Percentiles rank a stretch among this genome's conserved stretches.
These are phyloP conservation scores for Kalanchoe fedtschenkoi DNA, from an alignment of 164 flowering plant species.

Conservation along the genomic window DNA sequence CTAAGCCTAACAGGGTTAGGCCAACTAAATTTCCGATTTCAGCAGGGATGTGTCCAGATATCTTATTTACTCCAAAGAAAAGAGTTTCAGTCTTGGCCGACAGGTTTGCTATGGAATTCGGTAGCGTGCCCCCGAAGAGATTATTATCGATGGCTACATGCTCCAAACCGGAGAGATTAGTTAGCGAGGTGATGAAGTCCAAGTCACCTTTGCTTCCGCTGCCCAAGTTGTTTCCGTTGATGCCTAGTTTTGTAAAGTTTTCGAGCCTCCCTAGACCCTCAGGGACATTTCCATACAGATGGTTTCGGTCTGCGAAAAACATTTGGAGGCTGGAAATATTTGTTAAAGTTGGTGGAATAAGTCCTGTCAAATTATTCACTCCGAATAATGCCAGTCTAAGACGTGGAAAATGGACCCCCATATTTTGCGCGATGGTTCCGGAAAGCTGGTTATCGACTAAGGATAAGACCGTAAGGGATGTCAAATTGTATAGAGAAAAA, in stretches of 20 bases:
- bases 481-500: conserved; percentile 21
- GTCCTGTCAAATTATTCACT: too few relatives aligned
- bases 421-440: conserved; percentile 17
- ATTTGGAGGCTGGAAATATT: conserved; percentile 14
- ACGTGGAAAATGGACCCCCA: conserved; percentile 20
- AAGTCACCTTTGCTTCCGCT: conserved; percentile 9
- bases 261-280: conserved; percentile 10
- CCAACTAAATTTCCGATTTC: background rate
- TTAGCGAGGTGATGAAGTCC: conserved; percentile 12
- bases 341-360: conserved; percentile 17
- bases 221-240: conserved; percentile 12
- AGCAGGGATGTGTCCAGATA: background rate
- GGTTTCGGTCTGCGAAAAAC: conserved; percentile 10
- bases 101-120: conserved; percentile 13
- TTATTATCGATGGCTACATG: conserved; percentile 6
- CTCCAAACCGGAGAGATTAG: conserved; percentile 15
- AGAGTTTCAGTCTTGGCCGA: conserved; percentile 4
- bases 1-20: background rate
- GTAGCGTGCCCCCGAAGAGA: conserved; percentile 15
- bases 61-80: background rate
- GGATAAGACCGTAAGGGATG: conserved; percentile 13
- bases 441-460: conserved; percentile 11
- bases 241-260: background rate
- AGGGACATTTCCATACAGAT: conserved; percentile 15
- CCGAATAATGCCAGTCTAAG: conserved; percentile 15